phyloP scores from a whole-genome alignment of 495 filamentous ascomycete species.

The Neurospora hispaniola region DNA sequence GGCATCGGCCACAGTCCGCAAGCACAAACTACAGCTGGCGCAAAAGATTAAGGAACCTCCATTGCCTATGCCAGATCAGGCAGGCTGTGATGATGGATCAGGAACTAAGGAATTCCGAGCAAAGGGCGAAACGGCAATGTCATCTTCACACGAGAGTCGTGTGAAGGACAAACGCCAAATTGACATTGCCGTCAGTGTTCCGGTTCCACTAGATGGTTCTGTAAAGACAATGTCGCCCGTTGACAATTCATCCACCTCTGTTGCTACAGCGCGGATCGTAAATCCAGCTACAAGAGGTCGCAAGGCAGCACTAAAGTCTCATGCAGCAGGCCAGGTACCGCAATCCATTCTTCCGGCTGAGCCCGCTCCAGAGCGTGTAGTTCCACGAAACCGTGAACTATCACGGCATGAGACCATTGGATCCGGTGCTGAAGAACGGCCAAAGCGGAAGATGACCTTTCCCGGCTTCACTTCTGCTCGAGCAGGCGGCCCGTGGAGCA shows the following conservation, averaged over 20 bases:
- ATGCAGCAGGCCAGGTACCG: conserved; percentile 36
- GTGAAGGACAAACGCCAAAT: background rate
- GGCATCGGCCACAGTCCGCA: background rate
- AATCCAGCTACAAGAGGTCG: conserved; percentile 41
- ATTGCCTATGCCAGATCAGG: background rate
- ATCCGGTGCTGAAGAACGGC: conserved; percentile 9
- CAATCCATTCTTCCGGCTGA: conserved; percentile 26
- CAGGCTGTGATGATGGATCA: background rate
- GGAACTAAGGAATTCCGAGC: background rate
- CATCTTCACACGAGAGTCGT: background rate
- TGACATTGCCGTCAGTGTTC: background rate
- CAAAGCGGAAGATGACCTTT: conserved; percentile 19
- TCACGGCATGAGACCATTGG: conserved; percentile 2
- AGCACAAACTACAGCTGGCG: background rate
- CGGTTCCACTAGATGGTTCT: background rate
- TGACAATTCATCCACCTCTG: background rate
- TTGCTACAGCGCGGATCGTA: conserved; percentile 9
- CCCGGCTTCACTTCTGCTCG: conserved; percentile 31
- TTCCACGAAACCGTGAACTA: conserved; percentile 1
- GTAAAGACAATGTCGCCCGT: background rate
- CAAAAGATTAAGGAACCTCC: background rate
- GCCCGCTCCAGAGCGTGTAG: conserved; percentile 1
- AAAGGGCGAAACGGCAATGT: background rate
- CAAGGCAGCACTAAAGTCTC: conserved; percentile 37
- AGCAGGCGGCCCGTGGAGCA: conserved; percentile 42